Evolutionary conservation across 352 stramenopile genomes (phyloP).

Genomic region (Blastocystis sp.): DNA sequence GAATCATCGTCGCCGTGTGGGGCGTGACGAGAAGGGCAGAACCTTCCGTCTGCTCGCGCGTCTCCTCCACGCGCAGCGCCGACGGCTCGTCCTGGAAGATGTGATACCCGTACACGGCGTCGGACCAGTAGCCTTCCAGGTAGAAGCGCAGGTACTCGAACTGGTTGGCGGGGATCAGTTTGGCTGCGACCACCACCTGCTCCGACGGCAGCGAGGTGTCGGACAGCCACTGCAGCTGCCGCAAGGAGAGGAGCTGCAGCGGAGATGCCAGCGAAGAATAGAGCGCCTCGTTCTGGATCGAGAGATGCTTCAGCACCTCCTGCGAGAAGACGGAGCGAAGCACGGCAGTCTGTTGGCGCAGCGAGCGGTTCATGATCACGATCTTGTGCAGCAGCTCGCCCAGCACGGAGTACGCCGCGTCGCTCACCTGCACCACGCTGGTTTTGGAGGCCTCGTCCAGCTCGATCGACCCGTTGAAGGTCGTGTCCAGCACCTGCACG

Average conservation of each 20-base stretch:
- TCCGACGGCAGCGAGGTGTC: background rate
- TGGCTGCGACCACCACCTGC: background rate
- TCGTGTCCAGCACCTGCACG: constrained; percentile 22
- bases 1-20: constrained; percentile 27
- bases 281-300: background rate
- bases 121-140: constrained; percentile 54
- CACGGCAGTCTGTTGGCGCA: background rate
- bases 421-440: background rate
- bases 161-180: background rate
- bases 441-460: background rate
- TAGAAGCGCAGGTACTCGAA: constrained; percentile 45
- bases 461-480: constrained; percentile 60
- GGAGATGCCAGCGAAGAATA: background rate
- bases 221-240: constrained; percentile 12
- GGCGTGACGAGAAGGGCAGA: constrained; percentile 16
- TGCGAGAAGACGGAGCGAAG: background rate
- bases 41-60: background rate
- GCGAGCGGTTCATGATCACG: constrained; percentile 14
- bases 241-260: constrained; percentile 20
- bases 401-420: constrained; percentile 5
- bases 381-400: constrained; percentile 18
- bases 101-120: background rate
- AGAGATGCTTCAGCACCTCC: no score
- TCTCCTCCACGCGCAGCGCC: background rate
- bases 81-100: constrained; percentile 43